Evolutionary conservation across 345 rosid genomes (phyloP).

Genomic region (Bretschneidera sinensis): DNA sequence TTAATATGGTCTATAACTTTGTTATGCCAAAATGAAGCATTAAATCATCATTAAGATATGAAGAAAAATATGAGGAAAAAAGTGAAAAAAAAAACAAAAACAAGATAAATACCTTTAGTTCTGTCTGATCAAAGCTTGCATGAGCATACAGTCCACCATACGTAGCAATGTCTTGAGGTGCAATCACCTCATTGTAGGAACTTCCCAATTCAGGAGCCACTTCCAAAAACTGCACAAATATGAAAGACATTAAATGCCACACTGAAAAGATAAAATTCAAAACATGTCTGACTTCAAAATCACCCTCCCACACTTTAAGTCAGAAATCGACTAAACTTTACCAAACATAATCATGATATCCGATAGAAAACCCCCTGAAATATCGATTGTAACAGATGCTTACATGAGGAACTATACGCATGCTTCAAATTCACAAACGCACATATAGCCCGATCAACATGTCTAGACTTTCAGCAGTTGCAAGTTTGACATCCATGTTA

Average conservation of each 20-base stretch:
- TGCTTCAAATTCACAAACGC: too few relatives aligned
- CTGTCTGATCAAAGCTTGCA: constrained; percentile 94
- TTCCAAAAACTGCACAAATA: constrained; percentile 74
- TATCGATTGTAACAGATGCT: too few relatives aligned
- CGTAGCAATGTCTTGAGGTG: constrained; percentile 97
- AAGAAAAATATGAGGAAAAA: constrained; percentile 13
- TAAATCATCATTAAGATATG: constrained; percentile 9
- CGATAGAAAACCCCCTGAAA: too few relatives aligned
- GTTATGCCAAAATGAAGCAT: constrained; percentile 44
- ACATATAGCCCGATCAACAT: too few relatives aligned
- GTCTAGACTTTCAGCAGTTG: too few relatives aligned
- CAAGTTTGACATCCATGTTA: too few relatives aligned
- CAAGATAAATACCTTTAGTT: constrained; percentile 68
- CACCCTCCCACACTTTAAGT: too few relatives aligned
- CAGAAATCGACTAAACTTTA: too few relatives aligned
- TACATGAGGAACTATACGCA: too few relatives aligned
- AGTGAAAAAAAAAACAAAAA: background rate
- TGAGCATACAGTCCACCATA: constrained; percentile 98
- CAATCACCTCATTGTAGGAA: constrained; percentile 86
- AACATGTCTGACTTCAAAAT: background rate
- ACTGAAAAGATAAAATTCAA: background rate
- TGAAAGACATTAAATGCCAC: constrained; percentile 1
- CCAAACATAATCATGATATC: too few relatives aligned
- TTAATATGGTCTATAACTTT: constrained; percentile 89
- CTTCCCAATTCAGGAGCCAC: constrained; percentile 87